These are phyloP conservation scores for Cylindrotheca fusiformis DNA, from an alignment of 108 stramenopile species.

Conservation along the genomic window DNA sequence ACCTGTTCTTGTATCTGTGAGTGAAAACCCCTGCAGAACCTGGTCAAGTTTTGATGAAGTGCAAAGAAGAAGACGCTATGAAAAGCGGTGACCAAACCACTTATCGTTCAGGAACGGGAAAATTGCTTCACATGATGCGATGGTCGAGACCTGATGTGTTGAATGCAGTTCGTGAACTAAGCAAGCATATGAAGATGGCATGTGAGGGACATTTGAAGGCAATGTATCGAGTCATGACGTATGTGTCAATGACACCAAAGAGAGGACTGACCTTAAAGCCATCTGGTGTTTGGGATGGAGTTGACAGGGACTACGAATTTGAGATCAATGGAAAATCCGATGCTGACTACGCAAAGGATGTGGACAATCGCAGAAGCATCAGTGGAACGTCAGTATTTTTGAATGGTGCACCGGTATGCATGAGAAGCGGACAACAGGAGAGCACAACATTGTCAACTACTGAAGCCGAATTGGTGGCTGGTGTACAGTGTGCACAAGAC, in stretches of 20 bases:
- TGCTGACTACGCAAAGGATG: conserved; percentile 4
- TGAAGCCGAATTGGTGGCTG: conserved; percentile 13
- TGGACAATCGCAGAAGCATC: neutral
- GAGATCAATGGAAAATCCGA: conserved; percentile 1
- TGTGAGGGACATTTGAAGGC: neutral
- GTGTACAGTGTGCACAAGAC: conserved; percentile 8
- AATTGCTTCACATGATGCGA: conserved; percentile 23
- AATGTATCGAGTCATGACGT: conserved; percentile 1
- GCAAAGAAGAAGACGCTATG: neutral
- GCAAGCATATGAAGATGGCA: conserved; percentile 2
- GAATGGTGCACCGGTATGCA: conserved; percentile 6
- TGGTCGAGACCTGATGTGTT: conserved; percentile 26
- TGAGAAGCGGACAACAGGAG: conserved; percentile 4
- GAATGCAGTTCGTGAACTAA: conserved; percentile 38
- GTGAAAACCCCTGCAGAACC: neutral
- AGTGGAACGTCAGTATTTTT: conserved; percentile 7
- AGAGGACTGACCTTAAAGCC: neutral
- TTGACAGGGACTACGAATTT: neutral
- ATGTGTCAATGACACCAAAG: neutral
- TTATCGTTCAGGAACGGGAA: conserved; percentile 30
- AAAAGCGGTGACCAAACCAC: conserved; percentile 1
- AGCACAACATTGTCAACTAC: neutral
- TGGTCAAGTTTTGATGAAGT: neutral
- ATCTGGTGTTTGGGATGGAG: neutral
- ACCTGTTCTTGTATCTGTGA: too few relatives aligned